phyloP scores from a whole-genome alignment of 148 eudicot species.

The Polygonum maritimum region DNA sequence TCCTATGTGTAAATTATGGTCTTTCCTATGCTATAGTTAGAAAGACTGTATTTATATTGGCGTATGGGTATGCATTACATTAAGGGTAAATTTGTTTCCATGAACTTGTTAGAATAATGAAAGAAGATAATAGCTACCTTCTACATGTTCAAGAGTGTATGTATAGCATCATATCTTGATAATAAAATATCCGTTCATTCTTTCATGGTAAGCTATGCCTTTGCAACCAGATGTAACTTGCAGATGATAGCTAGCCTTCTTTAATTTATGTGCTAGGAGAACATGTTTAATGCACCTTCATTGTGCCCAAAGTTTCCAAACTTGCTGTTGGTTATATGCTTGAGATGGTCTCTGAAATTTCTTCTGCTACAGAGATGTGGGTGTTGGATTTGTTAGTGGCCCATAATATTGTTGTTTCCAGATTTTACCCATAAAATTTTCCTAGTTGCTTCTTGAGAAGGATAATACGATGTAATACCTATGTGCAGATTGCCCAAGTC shows the following conservation, averaged over 20 bases:
- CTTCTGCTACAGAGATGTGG: not conserved
- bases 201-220: not conserved
- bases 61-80: not conserved
- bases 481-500: constrained; percentile 76
- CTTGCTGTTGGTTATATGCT: not conserved
- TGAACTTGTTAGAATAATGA: not conserved
- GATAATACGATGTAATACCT: constrained; percentile 7
- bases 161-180: not conserved
- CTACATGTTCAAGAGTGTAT: not conserved
- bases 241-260: not conserved
- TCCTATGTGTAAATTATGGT: not conserved
- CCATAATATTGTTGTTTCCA: not conserved
- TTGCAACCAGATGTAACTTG: not conserved
- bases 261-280: not conserved
- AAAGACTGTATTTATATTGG: not conserved
- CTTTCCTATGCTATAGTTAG: not conserved
- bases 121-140: not conserved
- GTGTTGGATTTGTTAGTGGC: not conserved
- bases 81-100: not conserved
- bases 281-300: not conserved
- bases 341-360: constrained; percentile 3
- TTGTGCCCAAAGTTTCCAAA: not conserved
- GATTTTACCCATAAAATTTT: not conserved
- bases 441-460: not conserved
- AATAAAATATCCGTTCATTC: not conserved